phyloP scores from a whole-genome alignment of 2,329 filamentous ascomycete species.

The Fusarium siculi region DNA sequence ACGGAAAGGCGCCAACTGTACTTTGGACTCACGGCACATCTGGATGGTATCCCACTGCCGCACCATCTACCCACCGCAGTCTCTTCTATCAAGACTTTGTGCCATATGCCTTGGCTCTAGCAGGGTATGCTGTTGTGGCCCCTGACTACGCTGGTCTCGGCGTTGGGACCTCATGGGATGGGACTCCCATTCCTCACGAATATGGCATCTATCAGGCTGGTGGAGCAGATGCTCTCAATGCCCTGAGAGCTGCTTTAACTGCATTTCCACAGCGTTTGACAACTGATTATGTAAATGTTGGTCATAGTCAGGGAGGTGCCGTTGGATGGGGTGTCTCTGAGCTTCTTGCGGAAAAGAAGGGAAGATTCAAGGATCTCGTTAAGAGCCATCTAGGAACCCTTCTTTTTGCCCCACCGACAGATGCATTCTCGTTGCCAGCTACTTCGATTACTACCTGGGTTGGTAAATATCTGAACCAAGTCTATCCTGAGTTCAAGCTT shows the following conservation, averaged over 20 bases:
- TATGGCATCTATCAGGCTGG: neutral
- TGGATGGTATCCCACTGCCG: neutral
- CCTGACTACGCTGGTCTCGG: constrained; percentile 28
- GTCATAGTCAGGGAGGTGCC: neutral
- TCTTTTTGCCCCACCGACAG: neutral
- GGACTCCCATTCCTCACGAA: neutral
- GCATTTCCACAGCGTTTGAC: neutral
- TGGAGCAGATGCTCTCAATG: neutral
- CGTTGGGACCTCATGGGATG: neutral
- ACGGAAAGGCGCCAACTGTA: neutral
- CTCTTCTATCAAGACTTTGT: constrained; percentile 1
- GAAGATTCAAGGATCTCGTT: neutral
- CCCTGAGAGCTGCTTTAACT: neutral
- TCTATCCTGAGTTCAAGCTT: neutral
- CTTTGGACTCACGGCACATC: neutral
- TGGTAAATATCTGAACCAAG: neutral
- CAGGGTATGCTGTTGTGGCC: constrained; percentile 19
- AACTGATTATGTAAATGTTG: neutral
- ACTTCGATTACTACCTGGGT: neutral
- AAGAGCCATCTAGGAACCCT: neutral
- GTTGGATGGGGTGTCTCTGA: neutral
- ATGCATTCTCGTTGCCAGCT: neutral
- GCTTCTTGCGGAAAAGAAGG: neutral
- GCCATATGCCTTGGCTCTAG: neutral
- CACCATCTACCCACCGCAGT: neutral